Evolutionary conservation across 2,329 filamentous ascomycete species (phyloP).

Genomic region (Aureobasidium sp.): DNA sequence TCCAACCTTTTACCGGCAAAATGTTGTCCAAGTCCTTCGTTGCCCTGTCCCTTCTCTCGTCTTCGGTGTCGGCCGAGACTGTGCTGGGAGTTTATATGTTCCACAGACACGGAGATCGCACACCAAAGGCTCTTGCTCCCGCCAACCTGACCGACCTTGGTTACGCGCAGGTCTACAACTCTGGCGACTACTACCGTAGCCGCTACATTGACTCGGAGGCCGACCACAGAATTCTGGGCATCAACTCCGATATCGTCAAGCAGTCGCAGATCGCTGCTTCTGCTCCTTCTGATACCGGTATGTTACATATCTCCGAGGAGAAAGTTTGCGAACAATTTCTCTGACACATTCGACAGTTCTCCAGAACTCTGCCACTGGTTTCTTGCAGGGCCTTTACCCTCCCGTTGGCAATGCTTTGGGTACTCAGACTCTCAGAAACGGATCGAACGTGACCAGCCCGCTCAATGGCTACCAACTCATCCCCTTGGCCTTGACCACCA

Average conservation of each 20-base stretch:
- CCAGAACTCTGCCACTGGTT: slow-evolving; percentile 70
- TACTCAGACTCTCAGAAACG: slow-evolving; percentile 61
- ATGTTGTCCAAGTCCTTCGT: slow-evolving; percentile 16
- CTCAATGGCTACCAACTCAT: slow-evolving; percentile 79
- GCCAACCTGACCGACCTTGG: slow-evolving; percentile 72
- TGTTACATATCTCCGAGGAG: background rate
- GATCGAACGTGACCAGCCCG: slow-evolving; percentile 58
- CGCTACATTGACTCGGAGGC: slow-evolving; percentile 64
- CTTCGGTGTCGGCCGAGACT: slow-evolving; percentile 47
- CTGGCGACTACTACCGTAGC: slow-evolving; percentile 67
- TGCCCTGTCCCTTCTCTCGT: slow-evolving; percentile 24
- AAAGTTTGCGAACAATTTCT: background rate
- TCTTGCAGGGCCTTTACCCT: slow-evolving; percentile 82
- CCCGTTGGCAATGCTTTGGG: slow-evolving; percentile 53
- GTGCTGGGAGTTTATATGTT: slow-evolving; percentile 81
- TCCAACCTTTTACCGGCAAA: background rate
- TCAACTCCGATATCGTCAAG: slow-evolving; percentile 60
- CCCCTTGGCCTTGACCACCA: slow-evolving; percentile 57
- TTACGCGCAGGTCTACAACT: slow-evolving; percentile 64
- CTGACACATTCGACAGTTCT: slow-evolving; percentile 47
- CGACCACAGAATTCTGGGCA: slow-evolving; percentile 54
- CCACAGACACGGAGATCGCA: slow-evolving; percentile 83
- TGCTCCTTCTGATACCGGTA: slow-evolving; percentile 56
- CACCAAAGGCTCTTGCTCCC: slow-evolving; percentile 65
- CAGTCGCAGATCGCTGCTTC: slow-evolving; percentile 64